A percentile compares a stretch with the other conserved stretches of the same genome.
These are phyloP conservation scores for Lasiosphaeris hirsuta DNA, from an alignment of 495 filamentous ascomycete genomes.

Conservation along the genomic window DNA sequence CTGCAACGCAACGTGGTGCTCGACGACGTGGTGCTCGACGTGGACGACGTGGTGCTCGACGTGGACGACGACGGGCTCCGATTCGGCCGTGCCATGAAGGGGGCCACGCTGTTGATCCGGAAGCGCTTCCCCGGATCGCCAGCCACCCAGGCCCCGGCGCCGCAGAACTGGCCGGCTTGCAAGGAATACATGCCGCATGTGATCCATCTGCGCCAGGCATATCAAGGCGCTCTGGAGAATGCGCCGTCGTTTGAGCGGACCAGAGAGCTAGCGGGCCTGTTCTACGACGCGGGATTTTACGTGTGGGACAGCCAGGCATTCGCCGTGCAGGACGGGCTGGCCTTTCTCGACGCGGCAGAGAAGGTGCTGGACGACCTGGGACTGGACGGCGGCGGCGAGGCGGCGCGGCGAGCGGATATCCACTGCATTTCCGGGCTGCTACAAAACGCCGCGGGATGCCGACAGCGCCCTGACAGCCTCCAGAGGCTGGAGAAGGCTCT, in stretches of 20 bases:
- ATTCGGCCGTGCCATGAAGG: constrained; percentile 7
- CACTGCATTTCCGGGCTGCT: constrained; percentile 19
- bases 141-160: constrained; percentile 18
- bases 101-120: not conserved
- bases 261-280: constrained; percentile 18
- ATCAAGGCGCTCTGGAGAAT: too few species aligned
- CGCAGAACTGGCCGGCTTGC: constrained; percentile 13
- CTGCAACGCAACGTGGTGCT: constrained; percentile 6
- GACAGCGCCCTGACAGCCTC: constrained; percentile 2
- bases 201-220: constrained; percentile 8
- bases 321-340: constrained; percentile 16
- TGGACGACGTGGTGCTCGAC: too few species aligned
- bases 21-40: not conserved
- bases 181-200: constrained; percentile 18
- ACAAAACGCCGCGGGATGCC: constrained; percentile 15
- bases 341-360: constrained; percentile 22
- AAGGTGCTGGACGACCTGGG: not conserved
- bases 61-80: too few species aligned
- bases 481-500: constrained; percentile 8
- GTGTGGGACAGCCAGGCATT: constrained; percentile 19
- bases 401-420: constrained; percentile 22
- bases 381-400: too few species aligned
- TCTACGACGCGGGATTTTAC: constrained; percentile 26
- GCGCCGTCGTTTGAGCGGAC: not conserved
- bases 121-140: constrained; percentile 8